Base-by-base conservation (phyloP, 1,284 basidiomycete genomes). In the Ganoderma sinense region DNA sequence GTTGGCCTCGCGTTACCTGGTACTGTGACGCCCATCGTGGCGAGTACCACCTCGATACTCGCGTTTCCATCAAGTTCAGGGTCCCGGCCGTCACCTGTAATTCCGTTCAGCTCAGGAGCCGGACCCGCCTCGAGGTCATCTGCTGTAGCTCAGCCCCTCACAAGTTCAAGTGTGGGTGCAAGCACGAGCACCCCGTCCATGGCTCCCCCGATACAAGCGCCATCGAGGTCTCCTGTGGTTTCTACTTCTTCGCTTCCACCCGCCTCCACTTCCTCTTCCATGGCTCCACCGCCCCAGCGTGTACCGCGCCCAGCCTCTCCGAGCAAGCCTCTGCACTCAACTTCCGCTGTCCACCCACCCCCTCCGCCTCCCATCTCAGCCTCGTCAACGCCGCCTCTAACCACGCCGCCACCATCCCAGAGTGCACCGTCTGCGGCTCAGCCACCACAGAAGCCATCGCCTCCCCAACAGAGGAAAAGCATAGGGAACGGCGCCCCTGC, bases 371-470 rank as follows among this genome's bases (percentile, higher is more conserved):
- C 59, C 55, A 64, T 14, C 66, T 69, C 36, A 55, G 69, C 55
- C 40, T 51, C 48, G 39, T 59, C 58, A 69, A 66, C 36, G 53
- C 72, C 79, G 80, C 40, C 65, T 29, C 69, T 71, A 59, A 69
- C 62, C 73, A 66, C 64, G 62, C 65, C 61, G 45, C 56, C 66
- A 58, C 26, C 66, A 65, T 20, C 67, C 31, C 40, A 63, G 51
- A 59, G 14, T 55, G 26, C 29, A 61, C 64, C 69, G 64, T 48
- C 61, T 67, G 68, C 53, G 67, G 71, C 61, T 23, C 77, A 80
- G 20, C 75, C 78, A 51, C 76, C 77, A 18, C 66, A 73, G 23
- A 75, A 75, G 33, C 76, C 75, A 65, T 72, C 75, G 14, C 71
- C 73, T 31, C 60, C 69, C 36, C 66, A 76, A 62, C 73, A 70